Evolutionary conservation across 352 stramenopile genomes (phyloP), one percentile per base, ranked within the genome.

Genomic region (Plasmopara muralis): DNA sequence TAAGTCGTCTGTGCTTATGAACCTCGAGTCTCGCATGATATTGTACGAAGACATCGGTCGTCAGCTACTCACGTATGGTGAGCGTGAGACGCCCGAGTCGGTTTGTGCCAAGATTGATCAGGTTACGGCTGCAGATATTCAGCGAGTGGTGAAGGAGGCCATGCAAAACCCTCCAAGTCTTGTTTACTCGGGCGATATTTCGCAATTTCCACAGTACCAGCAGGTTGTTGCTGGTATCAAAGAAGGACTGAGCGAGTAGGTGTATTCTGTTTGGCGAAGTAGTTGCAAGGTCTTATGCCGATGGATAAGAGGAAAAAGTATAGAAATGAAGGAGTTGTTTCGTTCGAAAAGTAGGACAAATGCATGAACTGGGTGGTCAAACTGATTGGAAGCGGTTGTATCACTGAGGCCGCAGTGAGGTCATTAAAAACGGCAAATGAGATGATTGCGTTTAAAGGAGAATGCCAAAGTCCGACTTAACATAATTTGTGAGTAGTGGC

Each of bases 31-130:
- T 20, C 78, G 97, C 28, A 84, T 98, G 67, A 93, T 99, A 45
- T 65, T 99, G 55, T 99, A 98, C 70, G 97, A 99, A 79, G 97
- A 99, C 76, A 98, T 99, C 65, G 96, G 91, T 4, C 83, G 97
- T 25, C 97, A 99, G 47, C 75, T 99, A 33, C 80, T 98, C 25
- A 99, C 96, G 10, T 99, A 98, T 69, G 95, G 94, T 16, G 70
- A 87, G 44, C 78, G 93, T 39, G 87, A 98, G 68, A 87, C 83
- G 53, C 85, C 87, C n/a, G 77, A 85, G 53, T 73, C 70, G 14
- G 83, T 96, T 14, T 93, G 81, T 57, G 70, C 69, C 48, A 93
- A 95, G 72, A 96, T 97, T 55, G 83, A 96, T 53, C 60, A 72
- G 28, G 83, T 97, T 50, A 95, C 83, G 48, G 69, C 78, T n/a